Evolutionary conservation across 202 grass and related monocot genomes (phyloP), one percentile per base, ranked within the genome.

Genomic region (Setaria italica): DNA sequence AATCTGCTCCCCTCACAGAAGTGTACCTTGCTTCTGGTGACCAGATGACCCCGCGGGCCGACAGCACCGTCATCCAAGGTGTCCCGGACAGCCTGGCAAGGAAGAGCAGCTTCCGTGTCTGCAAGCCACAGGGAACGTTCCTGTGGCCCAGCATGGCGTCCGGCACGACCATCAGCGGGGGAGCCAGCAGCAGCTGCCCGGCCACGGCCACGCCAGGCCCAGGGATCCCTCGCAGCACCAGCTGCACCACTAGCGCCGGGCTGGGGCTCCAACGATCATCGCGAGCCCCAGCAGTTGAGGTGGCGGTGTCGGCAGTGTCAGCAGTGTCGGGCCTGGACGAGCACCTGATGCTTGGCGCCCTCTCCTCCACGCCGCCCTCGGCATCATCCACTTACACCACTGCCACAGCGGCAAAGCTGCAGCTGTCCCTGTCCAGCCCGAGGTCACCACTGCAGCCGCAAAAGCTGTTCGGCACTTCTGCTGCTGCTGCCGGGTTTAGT

Each of bases 81-180:
- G 68, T 67, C 39, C 78, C 72, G 66, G 85, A 88, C 62, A 82
- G 77, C 80, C 32, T 33, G 46, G 64, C 53, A 42, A 81, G 76
- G 70, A 94, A 84, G 91, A 94, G 87, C 71, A 90, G 88, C 59
- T 92, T 96, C 83, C 81, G 74, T 68, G 83, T 92, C 79, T 99
- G 88, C 85, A 94, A 87, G 72, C 97, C 90, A 43, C 87, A 91
- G 77, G 88, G 88, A 43, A 90, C 90, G 32, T 99, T 99, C 78
- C 72, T 94, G 64, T 94, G 85, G 97, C 97, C 93, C 39, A 89
- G 93, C 86, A 92, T 90, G 92, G 82, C 77, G 56, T 85, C 63
- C 17, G 67, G 78, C 82, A 85, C 37, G n/a, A 79, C 77, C 77
- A 83, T 82, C 42, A 90, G 72, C 55, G 51, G 80, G 41, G 79